Base-by-base conservation (phyloP, 2,329 filamentous ascomycete genomes). In the Trichoderma semiorbis region DNA sequence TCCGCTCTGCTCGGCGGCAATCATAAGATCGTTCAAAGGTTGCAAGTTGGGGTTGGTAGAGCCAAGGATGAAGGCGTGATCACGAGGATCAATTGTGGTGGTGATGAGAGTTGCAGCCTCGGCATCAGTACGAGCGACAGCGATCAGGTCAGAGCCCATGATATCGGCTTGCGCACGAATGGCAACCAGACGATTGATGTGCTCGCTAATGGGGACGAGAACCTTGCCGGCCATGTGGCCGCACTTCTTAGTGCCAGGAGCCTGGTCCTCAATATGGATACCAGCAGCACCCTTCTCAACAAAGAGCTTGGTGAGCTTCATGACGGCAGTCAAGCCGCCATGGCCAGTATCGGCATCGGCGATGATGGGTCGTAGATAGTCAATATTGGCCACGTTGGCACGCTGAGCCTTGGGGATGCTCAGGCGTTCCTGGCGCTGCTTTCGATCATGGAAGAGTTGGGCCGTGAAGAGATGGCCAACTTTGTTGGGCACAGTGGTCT, bases 141-240 rank as follows among this genome's bases (percentile, higher is more conserved):
- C 93, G 50, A 99, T 85, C 74, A 99, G 91, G 79, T 99, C 94
- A 74, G 90, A 88, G 75, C 93, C 96, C 96, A 99, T 98, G 79
- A 99, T 98, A 80, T 99, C 96, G 76, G 96, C 95, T 84, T 99
- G 96, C 5, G 96, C 95, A 73, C 96, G 92, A 81, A 99, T 98
- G 77, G 96, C 95, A 65, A 99, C 94, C 69, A 99, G 88, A 70
- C 96, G 92, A 86, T 98, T 98, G 85, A 98, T 98, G 86, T 99
- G 96, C 85, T 99, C 96, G 83, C 90, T 93, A 80, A 98, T 97
- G 65, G 96, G 96, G 67, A 99, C 96, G 73, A 99, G 87, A 57
- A 98, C 96, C 85, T 98, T 98, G 79, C 96, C 96, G 75, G 96
- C 96, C 96, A 98, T 98, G 85, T 98, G 96, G 74, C 96, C 96